Conservation (phyloP, 768 basidiomycete genomes). For the Podaxis carcinomalis region DNA sequence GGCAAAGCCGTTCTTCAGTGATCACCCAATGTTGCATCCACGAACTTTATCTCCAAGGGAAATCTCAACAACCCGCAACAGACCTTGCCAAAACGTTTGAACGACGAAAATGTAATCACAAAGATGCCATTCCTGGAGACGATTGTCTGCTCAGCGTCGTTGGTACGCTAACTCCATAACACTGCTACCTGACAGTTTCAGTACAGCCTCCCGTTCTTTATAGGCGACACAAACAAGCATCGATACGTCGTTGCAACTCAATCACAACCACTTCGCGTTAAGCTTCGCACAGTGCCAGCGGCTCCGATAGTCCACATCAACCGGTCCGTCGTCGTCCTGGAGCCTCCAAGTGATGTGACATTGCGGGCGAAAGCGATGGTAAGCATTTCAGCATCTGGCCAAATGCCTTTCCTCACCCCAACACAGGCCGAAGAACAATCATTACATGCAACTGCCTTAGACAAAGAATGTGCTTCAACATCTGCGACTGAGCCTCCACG, state of each 20-base stretch:
- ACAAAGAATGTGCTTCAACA: conserved; percentile 38
- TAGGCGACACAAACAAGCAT: conserved; percentile 84
- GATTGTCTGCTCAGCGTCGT: conserved; percentile 82
- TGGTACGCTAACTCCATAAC: conserved; percentile 43
- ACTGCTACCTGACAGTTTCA: neutral
- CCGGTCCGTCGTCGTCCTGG: conserved; percentile 88
- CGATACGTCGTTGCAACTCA: conserved; percentile 90
- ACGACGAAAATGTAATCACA: conserved; percentile 91
- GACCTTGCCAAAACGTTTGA: conserved; percentile 94
- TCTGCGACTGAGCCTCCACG: conserved; percentile 31
- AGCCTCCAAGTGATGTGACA: conserved; percentile 82
- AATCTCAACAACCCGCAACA: conserved; percentile 64
- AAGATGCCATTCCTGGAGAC: conserved; percentile 77
- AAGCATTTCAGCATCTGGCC: conserved; percentile 18
- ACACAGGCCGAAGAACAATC: conserved; percentile 61
- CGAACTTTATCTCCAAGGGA: conserved; percentile 85
- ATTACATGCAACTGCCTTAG: conserved; percentile 46
- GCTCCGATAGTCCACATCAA: conserved; percentile 91
- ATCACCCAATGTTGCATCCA: conserved; percentile 98
- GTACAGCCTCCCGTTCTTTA: neutral
- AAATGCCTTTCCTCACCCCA: neutral
- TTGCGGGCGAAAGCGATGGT: conserved; percentile 62
- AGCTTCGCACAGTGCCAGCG: conserved; percentile 72
- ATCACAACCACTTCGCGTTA: conserved; percentile 63
- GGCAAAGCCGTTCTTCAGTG: conserved; percentile 65